A percentile compares a stretch with the other conserved stretches of the same genome.
phyloP scores from a whole-genome alignment of 805 yeast species.

The Candida multigemmis region DNA sequence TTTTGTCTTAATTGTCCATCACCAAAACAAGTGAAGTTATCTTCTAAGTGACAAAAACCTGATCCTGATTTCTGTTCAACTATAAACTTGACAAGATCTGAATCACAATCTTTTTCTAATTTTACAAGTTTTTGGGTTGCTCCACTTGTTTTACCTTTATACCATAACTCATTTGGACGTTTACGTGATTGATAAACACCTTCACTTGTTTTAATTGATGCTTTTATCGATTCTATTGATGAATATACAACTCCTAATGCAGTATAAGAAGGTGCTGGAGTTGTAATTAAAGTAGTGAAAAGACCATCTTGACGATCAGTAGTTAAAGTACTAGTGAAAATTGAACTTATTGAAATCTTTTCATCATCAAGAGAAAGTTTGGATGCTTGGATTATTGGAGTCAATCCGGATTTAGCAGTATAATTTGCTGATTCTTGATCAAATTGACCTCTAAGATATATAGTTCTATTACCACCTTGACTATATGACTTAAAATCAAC shows the following conservation, averaged over 20 bases:
- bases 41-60: conserved; percentile 89
- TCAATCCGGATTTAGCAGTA: conserved; percentile 20
- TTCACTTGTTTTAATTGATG: conserved; percentile 69
- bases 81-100: conserved; percentile 79
- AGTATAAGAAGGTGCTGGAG: conserved; percentile 45
- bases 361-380: conserved; percentile 14
- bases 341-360: conserved; percentile 28
- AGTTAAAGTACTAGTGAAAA: conserved; percentile 43
- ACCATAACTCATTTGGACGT: conserved; percentile 77
- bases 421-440: conserved; percentile 15
- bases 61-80: conserved; percentile 72
- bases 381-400: conserved; percentile 16
- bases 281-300: conserved; percentile 73
- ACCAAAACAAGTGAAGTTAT: conserved; percentile 63
- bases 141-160: conserved; percentile 94
- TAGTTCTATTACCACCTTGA: conserved; percentile 21
- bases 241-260: conserved; percentile 87
- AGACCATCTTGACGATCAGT: conserved; percentile 87
- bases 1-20: conserved; percentile 23
- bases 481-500: too few relatives aligned
- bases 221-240: conserved; percentile 68
- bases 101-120: conserved; percentile 80
- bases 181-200: conserved; percentile 94
- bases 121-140: conserved; percentile 73
- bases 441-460: conserved; percentile 11